Percentiles rank a stretch among this genome's conserved stretches.
These are phyloP conservation scores for Syzygium grande DNA, from an alignment of 345 rosid genomes.

Conservation along the genomic window DNA sequence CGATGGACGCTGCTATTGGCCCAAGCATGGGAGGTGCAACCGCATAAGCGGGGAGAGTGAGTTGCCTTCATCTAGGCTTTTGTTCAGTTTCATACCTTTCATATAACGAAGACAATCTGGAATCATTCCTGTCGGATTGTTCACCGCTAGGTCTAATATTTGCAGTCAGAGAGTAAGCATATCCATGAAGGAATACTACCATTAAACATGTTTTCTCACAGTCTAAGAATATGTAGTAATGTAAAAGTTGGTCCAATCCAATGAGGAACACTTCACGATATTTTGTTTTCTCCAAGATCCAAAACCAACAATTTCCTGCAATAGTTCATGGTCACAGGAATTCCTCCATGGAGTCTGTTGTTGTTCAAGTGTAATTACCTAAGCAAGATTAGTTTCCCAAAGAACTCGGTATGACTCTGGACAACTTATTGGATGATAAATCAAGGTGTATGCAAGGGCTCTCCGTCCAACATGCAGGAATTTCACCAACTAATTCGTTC, in stretches of 20 bases:
- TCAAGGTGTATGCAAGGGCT: not conserved
- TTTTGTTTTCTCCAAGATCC: constrained; percentile 1
- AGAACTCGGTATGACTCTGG: not conserved
- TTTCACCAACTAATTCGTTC: not conserved
- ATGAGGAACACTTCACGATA: not conserved
- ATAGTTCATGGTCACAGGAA: not conserved
- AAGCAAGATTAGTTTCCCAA: not conserved
- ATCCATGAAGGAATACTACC: not conserved
- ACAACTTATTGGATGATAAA: constrained; percentile 1
- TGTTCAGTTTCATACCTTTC: not conserved
- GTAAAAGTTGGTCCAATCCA: not conserved
- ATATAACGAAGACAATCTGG: not conserved
- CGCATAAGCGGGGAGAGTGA: no score
- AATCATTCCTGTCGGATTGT: not conserved
- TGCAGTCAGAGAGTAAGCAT: not conserved
- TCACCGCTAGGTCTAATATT: not conserved
- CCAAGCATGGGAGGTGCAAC: not conserved
- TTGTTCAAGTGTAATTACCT: not conserved
- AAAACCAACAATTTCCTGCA: not conserved
- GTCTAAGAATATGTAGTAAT: not conserved
- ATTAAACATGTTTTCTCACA: not conserved
- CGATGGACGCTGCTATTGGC: no score
- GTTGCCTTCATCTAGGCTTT: not conserved
- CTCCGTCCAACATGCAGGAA: not conserved
- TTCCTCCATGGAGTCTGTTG: not conserved